Conservation (phyloP, 2,329 filamentous ascomycete genomes). For the Escovopsis sp. region DNA sequence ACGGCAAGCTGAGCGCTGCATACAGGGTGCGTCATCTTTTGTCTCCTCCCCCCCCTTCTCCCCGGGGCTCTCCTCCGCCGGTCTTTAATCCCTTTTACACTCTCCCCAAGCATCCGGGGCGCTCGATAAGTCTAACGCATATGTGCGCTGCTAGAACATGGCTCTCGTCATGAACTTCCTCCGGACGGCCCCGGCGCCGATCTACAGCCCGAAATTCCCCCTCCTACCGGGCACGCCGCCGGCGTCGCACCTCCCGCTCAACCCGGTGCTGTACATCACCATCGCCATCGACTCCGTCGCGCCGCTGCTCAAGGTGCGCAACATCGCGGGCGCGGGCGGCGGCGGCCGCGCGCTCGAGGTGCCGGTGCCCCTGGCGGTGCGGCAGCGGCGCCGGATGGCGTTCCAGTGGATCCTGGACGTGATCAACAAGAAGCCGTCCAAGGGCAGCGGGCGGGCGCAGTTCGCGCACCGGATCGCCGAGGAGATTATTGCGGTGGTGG, state of each 20-base stretch:
- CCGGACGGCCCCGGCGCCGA: conserved; percentile 69
- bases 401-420: conserved; percentile 81
- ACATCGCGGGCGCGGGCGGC: conserved; percentile 63
- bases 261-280: conserved; percentile 79
- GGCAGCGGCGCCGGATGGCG: conserved; percentile 64
- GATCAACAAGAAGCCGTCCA: conserved; percentile 63
- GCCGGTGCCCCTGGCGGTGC: conserved; percentile 58
- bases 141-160: conserved; percentile 72
- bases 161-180: conserved; percentile 68
- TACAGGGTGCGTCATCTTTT: conserved; percentile 51
- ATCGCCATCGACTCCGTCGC: conserved; percentile 87
- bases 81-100: too few relatives aligned
- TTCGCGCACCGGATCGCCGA: conserved; percentile 69
- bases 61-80: too few relatives aligned
- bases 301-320: conserved; percentile 68
- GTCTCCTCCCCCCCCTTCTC: neutral
- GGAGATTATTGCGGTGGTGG: conserved; percentile 75
- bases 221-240: conserved; percentile 67
- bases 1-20: conserved; percentile 83
- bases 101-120: too few relatives aligned
- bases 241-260: conserved; percentile 64
- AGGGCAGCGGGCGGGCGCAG: conserved; percentile 54
- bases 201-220: conserved; percentile 53
- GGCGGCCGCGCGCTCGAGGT: conserved; percentile 76
- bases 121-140: neutral